A percentile compares a stretch with the other conserved stretches of the same genome.
Evolutionary conservation across 192 early-diverging fungal species (phyloP).

Genomic region (Funneliformis geosporum): DNA sequence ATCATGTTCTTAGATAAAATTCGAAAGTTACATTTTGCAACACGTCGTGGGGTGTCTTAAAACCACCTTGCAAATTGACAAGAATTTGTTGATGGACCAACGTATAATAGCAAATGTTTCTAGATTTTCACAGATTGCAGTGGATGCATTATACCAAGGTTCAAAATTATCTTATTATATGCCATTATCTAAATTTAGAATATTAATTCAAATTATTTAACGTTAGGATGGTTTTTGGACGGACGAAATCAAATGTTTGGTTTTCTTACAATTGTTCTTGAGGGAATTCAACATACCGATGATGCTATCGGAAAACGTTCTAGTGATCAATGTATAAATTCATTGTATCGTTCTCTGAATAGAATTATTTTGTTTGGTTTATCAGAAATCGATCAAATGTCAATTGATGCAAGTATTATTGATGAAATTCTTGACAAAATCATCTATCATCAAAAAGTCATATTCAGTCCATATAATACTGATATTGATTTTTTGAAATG

Average conservation of each 20-base stretch:
- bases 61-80: constrained; percentile 45
- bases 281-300: constrained; percentile 36
- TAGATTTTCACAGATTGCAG: constrained; percentile 44
- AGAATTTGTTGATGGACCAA: constrained; percentile 40
- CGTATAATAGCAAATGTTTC: constrained; percentile 46
- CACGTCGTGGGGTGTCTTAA: constrained; percentile 48
- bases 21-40: constrained; percentile 48
- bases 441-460: constrained; percentile 65
- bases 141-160: constrained; percentile 56
- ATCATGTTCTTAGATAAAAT: constrained; percentile 40
- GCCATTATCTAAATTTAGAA: neutral
- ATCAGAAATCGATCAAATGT: constrained; percentile 51
- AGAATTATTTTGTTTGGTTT: constrained; percentile 55
- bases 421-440: constrained; percentile 48
- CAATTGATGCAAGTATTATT: constrained; percentile 39
- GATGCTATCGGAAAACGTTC: constrained; percentile 19
- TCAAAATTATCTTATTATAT: neutral
- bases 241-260: constrained; percentile 49
- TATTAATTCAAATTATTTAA: neutral
- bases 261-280: constrained; percentile 58
- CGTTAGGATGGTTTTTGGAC: constrained; percentile 48
- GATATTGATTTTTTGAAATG: constrained; percentile 68
- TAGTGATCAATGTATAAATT: constrained; percentile 38
- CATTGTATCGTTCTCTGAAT: constrained; percentile 51
- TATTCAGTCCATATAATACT: constrained; percentile 51